Base-by-base conservation (phyloP, 31 red algal genomes). In the Odonthalia washingtoniensis region DNA sequence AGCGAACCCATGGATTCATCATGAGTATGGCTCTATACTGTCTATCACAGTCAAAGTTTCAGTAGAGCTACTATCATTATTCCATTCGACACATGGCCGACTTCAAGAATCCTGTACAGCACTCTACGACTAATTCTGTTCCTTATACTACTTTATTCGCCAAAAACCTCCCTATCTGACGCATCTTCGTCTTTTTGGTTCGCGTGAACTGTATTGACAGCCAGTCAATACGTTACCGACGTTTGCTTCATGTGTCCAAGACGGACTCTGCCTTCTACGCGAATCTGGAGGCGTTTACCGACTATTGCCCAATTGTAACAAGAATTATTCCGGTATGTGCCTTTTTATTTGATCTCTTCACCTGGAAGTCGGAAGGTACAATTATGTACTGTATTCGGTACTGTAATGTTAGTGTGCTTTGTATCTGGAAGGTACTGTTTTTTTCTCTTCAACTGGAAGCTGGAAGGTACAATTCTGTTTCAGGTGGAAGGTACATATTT, bases 261-360 rank as follows among this genome's bases (percentile, higher is more conserved):
- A 33, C 16, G 65, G 66, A 6, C 40, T 85, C 30, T 0, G 62
- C 26, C 44, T 85, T 49, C 60, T n/a, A 28, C 69, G 73, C 36
- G 33, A 68, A n/a, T 3, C 52, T 31, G 82, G 68, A 32, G 65
- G 64, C 66, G 49, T 85, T 1, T 74, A 85, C 45, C 38, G 17
- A n/a, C n/a, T n/a, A n/a, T n/a, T n/a, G n/a, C n/a, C n/a, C n/a
- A n/a, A n/a, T n/a, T n/a, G n/a, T n/a, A n/a, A n/a, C n/a, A n/a
- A n/a, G n/a, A n/a, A n/a, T n/a, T n/a, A n/a, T n/a, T n/a, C n/a
- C n/a, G n/a, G n/a, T n/a, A n/a, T n/a, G n/a, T n/a, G n/a, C n/a
- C n/a, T n/a, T n/a, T n/a, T n/a, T n/a, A n/a, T n/a, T n/a, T n/a
- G n/a, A n/a, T n/a, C n/a, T n/a, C n/a, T n/a, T n/a, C n/a, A n/a